Percentiles rank a stretch among this genome's conserved stretches.
These are phyloP conservation scores for Paramecium primaurelia DNA, from an alignment of 73 alveolate genomes.

Conservation along the genomic window DNA sequence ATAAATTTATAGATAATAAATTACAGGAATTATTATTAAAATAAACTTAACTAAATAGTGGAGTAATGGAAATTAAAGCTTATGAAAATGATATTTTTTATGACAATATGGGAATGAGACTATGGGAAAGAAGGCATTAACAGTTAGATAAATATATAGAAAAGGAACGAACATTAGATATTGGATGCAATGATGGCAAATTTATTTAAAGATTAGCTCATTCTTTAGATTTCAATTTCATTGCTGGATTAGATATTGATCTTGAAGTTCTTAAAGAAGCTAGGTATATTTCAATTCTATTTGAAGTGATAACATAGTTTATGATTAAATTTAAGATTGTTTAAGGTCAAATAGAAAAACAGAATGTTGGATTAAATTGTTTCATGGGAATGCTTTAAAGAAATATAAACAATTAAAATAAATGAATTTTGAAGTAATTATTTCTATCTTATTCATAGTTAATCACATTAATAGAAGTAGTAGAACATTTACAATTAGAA, in stretches of 20 bases:
- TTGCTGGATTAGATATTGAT: conserved; percentile 41
- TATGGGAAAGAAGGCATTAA: conserved; percentile 44
- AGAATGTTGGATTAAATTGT: background rate
- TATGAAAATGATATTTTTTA: background rate
- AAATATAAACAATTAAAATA: background rate
- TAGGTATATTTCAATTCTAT: background rate
- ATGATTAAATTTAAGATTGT: background rate
- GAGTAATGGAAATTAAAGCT: background rate
- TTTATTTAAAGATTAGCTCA: background rate
- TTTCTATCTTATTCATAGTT: background rate
- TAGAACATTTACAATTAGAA: conserved; percentile 20
- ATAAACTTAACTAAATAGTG: background rate
- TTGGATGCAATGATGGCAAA: conserved; percentile 49
- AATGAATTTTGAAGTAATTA: background rate
- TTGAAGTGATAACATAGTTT: background rate
- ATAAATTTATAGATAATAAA: background rate
- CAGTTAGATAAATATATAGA: background rate
- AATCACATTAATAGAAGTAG: background rate
- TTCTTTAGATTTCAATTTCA: background rate
- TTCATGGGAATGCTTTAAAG: background rate
- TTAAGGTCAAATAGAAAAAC: background rate
- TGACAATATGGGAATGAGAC: background rate
- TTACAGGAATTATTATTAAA: background rate
- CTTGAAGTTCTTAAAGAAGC: background rate
- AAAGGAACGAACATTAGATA: background rate